Conservation (phyloP, 2,329 filamentous ascomycete genomes). For the Aspergillus candidus region DNA sequence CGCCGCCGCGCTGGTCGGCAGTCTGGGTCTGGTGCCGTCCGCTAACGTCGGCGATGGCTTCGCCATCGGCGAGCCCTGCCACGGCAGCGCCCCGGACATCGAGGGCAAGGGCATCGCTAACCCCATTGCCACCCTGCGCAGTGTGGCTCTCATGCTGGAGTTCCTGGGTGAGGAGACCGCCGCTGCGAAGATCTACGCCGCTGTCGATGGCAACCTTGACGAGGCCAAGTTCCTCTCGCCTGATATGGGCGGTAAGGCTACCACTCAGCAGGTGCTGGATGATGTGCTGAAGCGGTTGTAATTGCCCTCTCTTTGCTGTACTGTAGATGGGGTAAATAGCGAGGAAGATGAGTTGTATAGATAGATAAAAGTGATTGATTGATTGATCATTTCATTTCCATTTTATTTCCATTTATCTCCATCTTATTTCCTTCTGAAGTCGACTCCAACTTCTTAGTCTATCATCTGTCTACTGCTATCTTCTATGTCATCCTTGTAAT, state of each 20-base stretch:
- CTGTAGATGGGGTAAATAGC: not conserved
- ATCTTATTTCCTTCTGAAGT: too few species aligned
- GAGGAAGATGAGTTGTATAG: too few species aligned
- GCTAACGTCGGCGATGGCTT: constrained; percentile 94
- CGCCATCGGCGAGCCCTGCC: constrained; percentile 96
- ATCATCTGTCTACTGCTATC: too few species aligned
- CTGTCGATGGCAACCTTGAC: constrained; percentile 83
- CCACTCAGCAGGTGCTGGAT: constrained; percentile 76
- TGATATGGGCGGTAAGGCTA: constrained; percentile 81
- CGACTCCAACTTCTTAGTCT: too few species aligned
- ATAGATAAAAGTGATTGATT: too few species aligned
- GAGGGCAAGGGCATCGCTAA: constrained; percentile 90
- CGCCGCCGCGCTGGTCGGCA: constrained; percentile 87
- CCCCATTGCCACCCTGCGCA: constrained; percentile 89
- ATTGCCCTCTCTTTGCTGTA: constrained; percentile 6
- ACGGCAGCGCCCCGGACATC: constrained; percentile 93
- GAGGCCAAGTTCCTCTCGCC: constrained; percentile 78
- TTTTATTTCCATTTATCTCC: too few species aligned
- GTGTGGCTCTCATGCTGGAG: constrained; percentile 90
- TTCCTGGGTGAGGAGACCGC: constrained; percentile 84
- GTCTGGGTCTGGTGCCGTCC: constrained; percentile 82
- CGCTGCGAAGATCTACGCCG: constrained; percentile 82
- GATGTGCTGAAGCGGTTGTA: constrained; percentile 82
- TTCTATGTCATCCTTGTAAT: too few species aligned
- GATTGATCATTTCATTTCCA: too few species aligned